Evolutionary conservation across 2,329 filamentous ascomycete genomes (phyloP).

Genomic region (Thelonectria rubi): DNA sequence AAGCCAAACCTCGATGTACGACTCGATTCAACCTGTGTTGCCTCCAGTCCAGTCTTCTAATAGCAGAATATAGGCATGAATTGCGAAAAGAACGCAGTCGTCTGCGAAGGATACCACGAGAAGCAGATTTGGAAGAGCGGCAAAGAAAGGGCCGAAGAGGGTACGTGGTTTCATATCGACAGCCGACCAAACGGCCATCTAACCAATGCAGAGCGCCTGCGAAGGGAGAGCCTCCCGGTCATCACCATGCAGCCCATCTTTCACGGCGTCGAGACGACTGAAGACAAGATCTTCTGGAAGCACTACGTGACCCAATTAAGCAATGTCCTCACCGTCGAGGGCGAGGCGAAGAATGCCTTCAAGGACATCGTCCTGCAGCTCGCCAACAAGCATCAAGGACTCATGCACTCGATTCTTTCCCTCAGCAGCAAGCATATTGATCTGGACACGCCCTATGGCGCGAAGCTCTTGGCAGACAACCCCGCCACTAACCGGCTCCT

Average conservation of each 20-base stretch:
- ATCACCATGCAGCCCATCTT: conserved; percentile 74
- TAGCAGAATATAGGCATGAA: conserved; percentile 70
- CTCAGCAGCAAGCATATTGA: conserved; percentile 82
- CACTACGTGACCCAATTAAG: conserved; percentile 85
- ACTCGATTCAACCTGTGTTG: not conserved
- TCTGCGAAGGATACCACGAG: conserved; percentile 89
- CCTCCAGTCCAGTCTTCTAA: conserved; percentile 21
- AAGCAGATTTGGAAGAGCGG: conserved; percentile 90
- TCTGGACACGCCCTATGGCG: conserved; percentile 64
- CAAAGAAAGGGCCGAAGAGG: conserved; percentile 77
- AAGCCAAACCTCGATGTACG: conserved; percentile 71
- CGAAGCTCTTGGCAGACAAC: conserved; percentile 60
- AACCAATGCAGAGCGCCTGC: conserved; percentile 56
- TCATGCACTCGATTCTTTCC: conserved; percentile 91
- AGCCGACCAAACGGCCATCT: conserved; percentile 12
- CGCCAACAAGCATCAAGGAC: conserved; percentile 78
- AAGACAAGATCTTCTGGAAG: conserved; percentile 82
- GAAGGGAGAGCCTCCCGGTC: conserved; percentile 58
- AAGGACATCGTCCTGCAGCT: conserved; percentile 85
- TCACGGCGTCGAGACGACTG: conserved; percentile 79
- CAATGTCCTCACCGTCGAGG: conserved; percentile 82
- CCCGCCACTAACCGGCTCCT: conserved; percentile 56
- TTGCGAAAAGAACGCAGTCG: conserved; percentile 91
- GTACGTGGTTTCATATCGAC: conserved; percentile 49
- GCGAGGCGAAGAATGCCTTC: conserved; percentile 84